phyloP scores from a whole-genome alignment of 495 filamentous ascomycete genomes.

The Opeltia flavorubescens region DNA sequence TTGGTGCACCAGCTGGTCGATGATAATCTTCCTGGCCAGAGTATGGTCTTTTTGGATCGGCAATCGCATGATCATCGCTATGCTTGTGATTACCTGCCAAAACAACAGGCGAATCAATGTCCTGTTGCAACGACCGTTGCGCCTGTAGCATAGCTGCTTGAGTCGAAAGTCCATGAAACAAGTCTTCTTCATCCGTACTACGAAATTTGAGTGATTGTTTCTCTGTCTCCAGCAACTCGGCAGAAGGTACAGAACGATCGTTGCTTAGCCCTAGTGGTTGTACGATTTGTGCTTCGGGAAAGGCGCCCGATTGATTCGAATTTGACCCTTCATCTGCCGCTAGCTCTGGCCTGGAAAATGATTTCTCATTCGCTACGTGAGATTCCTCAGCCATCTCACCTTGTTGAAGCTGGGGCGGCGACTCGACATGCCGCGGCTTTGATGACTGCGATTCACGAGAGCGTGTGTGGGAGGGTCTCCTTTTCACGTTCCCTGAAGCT shows the following conservation, averaged over 20 bases:
- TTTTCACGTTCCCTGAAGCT: constrained; percentile 2
- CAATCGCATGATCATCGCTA: not conserved
- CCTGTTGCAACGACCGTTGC: constrained; percentile 33
- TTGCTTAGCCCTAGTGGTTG: constrained; percentile 1
- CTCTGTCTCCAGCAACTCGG: constrained; percentile 15
- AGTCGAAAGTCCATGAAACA: constrained; percentile 31
- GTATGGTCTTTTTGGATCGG: not conserved
- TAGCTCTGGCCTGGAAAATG: constrained; percentile 1
- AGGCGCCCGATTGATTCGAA: constrained; percentile 1
- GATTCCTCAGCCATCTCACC: not conserved
- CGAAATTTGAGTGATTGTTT: constrained; percentile 3
- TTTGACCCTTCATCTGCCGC: constrained; percentile 1
- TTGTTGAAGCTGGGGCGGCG: not conserved
- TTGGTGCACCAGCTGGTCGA: not conserved
- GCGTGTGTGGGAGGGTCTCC: too few species aligned
- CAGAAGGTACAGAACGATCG: constrained; percentile 10
- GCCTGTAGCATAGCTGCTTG: constrained; percentile 35
- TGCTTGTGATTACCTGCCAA: not conserved
- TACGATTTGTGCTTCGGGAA: constrained; percentile 14
- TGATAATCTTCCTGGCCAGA: not conserved
- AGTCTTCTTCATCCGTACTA: constrained; percentile 14
- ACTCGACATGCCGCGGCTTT: not conserved
- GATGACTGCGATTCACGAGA: not conserved
- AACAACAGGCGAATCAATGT: constrained; percentile 15
- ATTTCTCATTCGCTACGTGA: not conserved